phyloP scores from a whole-genome alignment of 805 yeast species.

The Metschnikowia noctiluminum region DNA sequence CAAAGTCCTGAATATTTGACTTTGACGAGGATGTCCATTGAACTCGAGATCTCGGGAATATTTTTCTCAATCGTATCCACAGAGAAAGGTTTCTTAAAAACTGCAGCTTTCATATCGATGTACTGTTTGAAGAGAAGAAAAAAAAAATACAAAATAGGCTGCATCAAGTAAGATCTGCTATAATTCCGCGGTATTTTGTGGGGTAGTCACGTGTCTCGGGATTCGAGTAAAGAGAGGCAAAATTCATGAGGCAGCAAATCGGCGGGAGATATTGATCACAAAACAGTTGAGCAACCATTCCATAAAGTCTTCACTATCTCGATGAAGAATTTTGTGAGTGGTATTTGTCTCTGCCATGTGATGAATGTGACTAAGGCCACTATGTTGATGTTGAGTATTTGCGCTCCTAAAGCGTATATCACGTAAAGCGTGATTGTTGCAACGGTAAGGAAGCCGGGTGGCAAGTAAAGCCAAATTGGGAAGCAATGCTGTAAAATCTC shows the following conservation, averaged over 20 bases:
- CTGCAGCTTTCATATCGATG: slow-evolving; percentile 46
- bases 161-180: too few relatives aligned
- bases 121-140: too few relatives aligned
- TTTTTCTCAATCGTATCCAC: slow-evolving; percentile 39
- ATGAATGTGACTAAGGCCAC: slow-evolving; percentile 4
- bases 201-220: neutral
- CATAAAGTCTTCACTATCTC: slow-evolving; percentile 6
- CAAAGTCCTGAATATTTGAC: slow-evolving; percentile 49
- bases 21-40: slow-evolving; percentile 46
- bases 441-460: slow-evolving; percentile 9
- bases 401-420: slow-evolving; percentile 14
- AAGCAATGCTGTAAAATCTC: slow-evolving; percentile 8
- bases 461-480: slow-evolving; percentile 8
- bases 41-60: slow-evolving; percentile 34
- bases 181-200: neutral
- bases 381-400: slow-evolving; percentile 15
- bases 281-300: neutral
- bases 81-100: slow-evolving; percentile 42
- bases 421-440: slow-evolving; percentile 13
- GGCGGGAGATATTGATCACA: neutral
- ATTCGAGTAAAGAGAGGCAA: too few relatives aligned
- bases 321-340: slow-evolving; percentile 5
- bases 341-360: slow-evolving; percentile 5
- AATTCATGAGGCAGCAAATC: too few relatives aligned
- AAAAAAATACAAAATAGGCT: neutral